Evolutionary conservation across 768 basidiomycete genomes (phyloP).

Genomic region (Neoboletus magnificus): DNA sequence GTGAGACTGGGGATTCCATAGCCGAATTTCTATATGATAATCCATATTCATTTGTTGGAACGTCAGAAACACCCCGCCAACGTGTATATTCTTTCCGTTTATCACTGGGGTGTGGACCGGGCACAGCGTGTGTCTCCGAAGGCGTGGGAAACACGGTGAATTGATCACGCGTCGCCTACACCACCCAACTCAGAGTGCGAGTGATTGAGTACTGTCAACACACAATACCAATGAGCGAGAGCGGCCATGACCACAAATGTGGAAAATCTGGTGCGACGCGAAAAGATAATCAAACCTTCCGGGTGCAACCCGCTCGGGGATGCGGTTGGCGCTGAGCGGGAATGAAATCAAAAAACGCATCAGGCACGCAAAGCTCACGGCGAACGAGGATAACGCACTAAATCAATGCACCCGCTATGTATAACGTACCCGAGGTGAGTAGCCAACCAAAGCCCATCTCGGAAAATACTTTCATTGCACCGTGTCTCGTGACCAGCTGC

Average conservation of each 20-base stretch:
- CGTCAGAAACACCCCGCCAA: slow-evolving; percentile 22
- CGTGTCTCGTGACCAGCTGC: slow-evolving; percentile 62
- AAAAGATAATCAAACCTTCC: slow-evolving; percentile 78
- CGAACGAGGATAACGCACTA: slow-evolving; percentile 58
- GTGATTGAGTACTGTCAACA: slow-evolving; percentile 56
- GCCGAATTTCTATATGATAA: slow-evolving; percentile 27
- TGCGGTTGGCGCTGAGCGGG: slow-evolving; percentile 69
- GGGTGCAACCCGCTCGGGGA: slow-evolving; percentile 73
- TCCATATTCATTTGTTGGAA: slow-evolving; percentile 26
- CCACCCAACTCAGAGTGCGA: slow-evolving; percentile 41
- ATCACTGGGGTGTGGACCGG: slow-evolving; percentile 19
- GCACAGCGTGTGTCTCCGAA: slow-evolving; percentile 7
- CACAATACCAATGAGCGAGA: slow-evolving; percentile 57
- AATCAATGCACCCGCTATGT: slow-evolving; percentile 74
- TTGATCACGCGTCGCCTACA: slow-evolving; percentile 22
- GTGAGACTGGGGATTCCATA: slow-evolving; percentile 14
- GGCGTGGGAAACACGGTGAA: slow-evolving; percentile 26
- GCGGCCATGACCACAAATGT: slow-evolving; percentile 73
- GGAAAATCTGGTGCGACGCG: slow-evolving; percentile 90
- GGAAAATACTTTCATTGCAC: slow-evolving; percentile 47
- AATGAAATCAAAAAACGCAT: slow-evolving; percentile 30
- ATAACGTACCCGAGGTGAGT: slow-evolving; percentile 63
- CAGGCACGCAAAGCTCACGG: slow-evolving; percentile 24
- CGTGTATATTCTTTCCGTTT: slow-evolving; percentile 31
- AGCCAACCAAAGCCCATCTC: slow-evolving; percentile 75